Evolutionary conservation across 1,284 basidiomycete genomes (phyloP).

Genomic region (Pseudozyma hubeiensis): DNA sequence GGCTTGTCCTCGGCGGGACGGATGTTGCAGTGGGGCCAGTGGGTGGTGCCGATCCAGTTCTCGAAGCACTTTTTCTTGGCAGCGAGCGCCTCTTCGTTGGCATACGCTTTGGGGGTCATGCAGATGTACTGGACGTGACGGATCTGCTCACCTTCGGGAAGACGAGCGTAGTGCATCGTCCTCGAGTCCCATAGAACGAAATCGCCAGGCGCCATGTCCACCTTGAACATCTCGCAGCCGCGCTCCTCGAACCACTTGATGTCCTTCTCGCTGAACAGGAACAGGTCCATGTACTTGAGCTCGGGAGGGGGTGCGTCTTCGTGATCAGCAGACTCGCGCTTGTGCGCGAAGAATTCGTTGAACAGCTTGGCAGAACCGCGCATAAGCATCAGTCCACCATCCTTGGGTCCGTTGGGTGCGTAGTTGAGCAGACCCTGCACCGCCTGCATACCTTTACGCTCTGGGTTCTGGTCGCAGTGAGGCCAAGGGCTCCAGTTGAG

Average conservation of each 20-base stretch:
- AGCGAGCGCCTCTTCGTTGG: constrained; percentile 11
- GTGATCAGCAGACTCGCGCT: constrained; percentile 49
- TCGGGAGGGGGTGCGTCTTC: constrained; percentile 45
- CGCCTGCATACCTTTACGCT: constrained; percentile 68
- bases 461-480: constrained; percentile 69
- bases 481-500: constrained; percentile 66
- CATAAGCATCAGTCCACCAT: constrained; percentile 71
- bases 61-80: constrained; percentile 23
- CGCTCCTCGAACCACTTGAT: constrained; percentile 62
- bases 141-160: constrained; percentile 17
- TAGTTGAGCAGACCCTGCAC: constrained; percentile 71
- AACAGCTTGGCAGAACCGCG: constrained; percentile 67
- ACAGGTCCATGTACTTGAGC: constrained; percentile 58
- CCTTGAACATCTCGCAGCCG: constrained; percentile 62
- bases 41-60: constrained; percentile 23
- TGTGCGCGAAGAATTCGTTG: constrained; percentile 68
- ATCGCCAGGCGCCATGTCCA: constrained; percentile 61
- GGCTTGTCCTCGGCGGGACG: constrained; percentile 12
- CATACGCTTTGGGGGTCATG: constrained; percentile 11
- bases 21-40: constrained; percentile 31
- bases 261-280: constrained; percentile 59
- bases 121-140: constrained; percentile 38
- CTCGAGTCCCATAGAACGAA: constrained; percentile 56
- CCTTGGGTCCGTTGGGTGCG: constrained; percentile 69
- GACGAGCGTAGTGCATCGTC: constrained; percentile 48